Evolutionary conservation across 2,329 filamentous ascomycete species (phyloP).

Genomic region (Dryadomyces sulphureus): DNA sequence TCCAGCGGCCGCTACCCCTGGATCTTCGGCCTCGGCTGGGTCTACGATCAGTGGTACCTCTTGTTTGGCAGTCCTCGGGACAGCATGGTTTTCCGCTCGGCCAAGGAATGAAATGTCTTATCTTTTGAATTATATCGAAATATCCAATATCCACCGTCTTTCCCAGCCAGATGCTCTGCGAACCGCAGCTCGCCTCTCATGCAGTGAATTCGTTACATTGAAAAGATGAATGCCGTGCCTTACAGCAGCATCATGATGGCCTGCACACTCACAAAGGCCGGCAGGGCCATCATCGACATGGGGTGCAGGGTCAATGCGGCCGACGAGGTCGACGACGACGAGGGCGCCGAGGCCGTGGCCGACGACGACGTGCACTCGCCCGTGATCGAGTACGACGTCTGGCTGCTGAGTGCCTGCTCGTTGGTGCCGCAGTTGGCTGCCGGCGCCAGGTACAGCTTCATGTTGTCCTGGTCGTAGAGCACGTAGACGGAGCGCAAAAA

Average conservation of each 20-base stretch:
- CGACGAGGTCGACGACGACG: background rate
- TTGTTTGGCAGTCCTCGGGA: slow-evolving; percentile 5
- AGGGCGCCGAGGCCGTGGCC: background rate
- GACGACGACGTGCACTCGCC: slow-evolving; percentile 10
- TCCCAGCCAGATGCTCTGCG: too few relatives aligned
- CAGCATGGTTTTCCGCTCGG: slow-evolving; percentile 8
- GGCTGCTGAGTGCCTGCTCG: slow-evolving; percentile 10
- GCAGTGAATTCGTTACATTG: background rate
- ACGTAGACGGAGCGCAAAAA: slow-evolving; percentile 15
- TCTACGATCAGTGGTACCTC: slow-evolving; percentile 17
- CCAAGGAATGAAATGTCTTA: slow-evolving; percentile 2
- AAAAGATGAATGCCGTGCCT: background rate
- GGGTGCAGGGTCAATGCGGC: background rate
- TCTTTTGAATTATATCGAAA: background rate
- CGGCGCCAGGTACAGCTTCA: slow-evolving; percentile 13
- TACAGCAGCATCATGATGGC: background rate
- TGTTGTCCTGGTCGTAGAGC: slow-evolving; percentile 14
- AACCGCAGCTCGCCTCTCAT: too few relatives aligned
- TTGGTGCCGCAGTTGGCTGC: slow-evolving; percentile 15
- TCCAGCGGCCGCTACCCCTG: slow-evolving; percentile 14
- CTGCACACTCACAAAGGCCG: slow-evolving; percentile 1
- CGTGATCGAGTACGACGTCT: slow-evolving; percentile 8
- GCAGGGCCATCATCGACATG: background rate
- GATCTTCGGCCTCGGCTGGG: slow-evolving; percentile 13
- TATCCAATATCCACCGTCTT: too few relatives aligned